phyloP scores from a whole-genome alignment of 1,284 basidiomycete species.

The Wallemia mellicola region DNA sequence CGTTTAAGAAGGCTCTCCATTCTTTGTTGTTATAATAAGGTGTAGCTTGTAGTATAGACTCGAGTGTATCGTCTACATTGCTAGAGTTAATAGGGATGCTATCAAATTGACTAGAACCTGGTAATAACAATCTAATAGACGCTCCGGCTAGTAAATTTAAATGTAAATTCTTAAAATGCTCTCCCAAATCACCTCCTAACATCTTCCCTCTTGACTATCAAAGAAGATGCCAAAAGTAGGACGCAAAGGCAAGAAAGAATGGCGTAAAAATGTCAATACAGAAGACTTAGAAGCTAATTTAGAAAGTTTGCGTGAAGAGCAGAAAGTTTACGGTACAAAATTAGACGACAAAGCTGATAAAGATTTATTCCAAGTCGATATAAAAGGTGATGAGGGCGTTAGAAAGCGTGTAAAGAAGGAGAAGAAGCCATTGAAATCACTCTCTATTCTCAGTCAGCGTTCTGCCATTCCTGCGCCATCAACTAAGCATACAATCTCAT shows the following conservation, averaged over 20 bases:
- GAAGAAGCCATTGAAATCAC: constrained; percentile 31
- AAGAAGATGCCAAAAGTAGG: background rate
- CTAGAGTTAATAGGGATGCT: too few relatives aligned
- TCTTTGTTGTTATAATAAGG: background rate
- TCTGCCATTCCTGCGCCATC: constrained; percentile 52
- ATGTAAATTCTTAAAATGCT: background rate
- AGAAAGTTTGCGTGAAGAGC: constrained; percentile 42
- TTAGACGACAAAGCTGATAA: constrained; percentile 28
- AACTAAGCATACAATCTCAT: too few relatives aligned
- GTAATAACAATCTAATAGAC: background rate
- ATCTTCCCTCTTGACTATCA: background rate
- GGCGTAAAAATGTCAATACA: constrained; percentile 73
- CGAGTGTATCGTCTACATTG: background rate
- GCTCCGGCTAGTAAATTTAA: background rate
- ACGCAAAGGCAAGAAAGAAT: constrained; percentile 62
- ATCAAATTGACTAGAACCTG: too few relatives aligned
- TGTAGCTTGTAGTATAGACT: background rate
- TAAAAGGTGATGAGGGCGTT: constrained; percentile 46
- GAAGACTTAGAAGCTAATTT: constrained; percentile 39
- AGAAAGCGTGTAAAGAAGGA: constrained; percentile 13
- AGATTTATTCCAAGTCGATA: constrained; percentile 49
- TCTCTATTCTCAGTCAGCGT: constrained; percentile 51
- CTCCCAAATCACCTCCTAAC: background rate
- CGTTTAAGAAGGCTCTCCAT: background rate
- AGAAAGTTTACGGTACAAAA: constrained; percentile 39